These are phyloP conservation scores for Ramaria rubella DNA, from an alignment of 768 basidiomycete species.

Conservation along the genomic window DNA sequence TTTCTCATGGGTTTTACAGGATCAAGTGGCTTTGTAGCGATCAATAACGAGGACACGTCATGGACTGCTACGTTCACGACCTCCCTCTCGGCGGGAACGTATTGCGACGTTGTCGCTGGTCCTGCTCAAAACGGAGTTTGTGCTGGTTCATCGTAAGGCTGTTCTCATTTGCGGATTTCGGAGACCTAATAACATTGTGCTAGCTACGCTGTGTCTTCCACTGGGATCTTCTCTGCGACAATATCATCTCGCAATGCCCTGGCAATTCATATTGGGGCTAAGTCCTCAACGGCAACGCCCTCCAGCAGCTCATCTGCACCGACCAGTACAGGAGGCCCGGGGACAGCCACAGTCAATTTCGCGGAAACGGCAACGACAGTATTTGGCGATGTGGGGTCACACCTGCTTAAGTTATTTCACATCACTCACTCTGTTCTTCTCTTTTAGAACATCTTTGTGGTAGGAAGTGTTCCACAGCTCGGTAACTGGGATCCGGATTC, in stretches of 20 bases:
- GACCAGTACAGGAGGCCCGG: constrained; percentile 11
- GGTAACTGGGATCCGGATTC: constrained; percentile 44
- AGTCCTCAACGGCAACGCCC: not conserved
- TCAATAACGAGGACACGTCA: constrained; percentile 53
- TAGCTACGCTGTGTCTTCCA: constrained; percentile 42
- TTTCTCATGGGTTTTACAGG: constrained; percentile 27
- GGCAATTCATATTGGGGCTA: constrained; percentile 47
- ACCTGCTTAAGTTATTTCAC: not conserved
- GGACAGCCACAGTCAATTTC: constrained; percentile 39
- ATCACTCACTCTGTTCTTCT: not conserved
- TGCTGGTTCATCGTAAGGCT: constrained; percentile 42
- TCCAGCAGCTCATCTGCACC: not conserved
- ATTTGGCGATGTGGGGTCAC: constrained; percentile 43
- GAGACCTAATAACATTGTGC: not conserved
- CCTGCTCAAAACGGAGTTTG: constrained; percentile 35
- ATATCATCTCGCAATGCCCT: constrained; percentile 47
- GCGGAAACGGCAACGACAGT: constrained; percentile 50
- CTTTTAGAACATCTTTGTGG: constrained; percentile 51
- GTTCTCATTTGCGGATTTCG: not conserved
- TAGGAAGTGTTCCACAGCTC: constrained; percentile 49
- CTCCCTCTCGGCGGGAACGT: constrained; percentile 47
- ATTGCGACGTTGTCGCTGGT: constrained; percentile 62
- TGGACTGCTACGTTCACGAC: constrained; percentile 57
- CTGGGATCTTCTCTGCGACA: constrained; percentile 43
- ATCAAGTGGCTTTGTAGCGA: constrained; percentile 52